Conservation (phyloP, 306 rosid species). For the Glycyrrhiza uralensis region DNA sequence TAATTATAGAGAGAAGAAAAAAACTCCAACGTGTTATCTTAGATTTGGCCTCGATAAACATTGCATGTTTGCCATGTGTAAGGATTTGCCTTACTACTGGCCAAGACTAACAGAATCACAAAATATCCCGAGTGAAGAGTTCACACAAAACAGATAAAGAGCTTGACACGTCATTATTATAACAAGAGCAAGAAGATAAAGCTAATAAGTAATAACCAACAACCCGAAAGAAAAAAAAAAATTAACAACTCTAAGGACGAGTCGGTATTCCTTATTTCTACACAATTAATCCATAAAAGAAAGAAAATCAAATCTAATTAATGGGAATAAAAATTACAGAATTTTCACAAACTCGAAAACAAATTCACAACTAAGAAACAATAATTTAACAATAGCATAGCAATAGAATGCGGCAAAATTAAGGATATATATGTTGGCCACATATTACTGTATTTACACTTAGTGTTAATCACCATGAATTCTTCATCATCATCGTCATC, state of each 20-base stretch:
- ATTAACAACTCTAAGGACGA: not conserved
- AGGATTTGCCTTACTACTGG: conserved; percentile 1
- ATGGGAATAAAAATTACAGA: conserved; percentile 26
- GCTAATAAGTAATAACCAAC: not conserved
- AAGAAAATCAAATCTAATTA: conserved; percentile 6
- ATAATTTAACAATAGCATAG: conserved; percentile 8
- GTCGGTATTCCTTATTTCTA: not conserved
- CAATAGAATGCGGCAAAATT: conserved; percentile 31
- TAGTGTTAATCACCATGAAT: not conserved
- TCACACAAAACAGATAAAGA: not conserved
- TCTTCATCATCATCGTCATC: not conserved
- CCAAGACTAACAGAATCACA: not conserved
- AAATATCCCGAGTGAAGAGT: not conserved
- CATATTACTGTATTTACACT: not conserved
- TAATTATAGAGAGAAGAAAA: too few species aligned
- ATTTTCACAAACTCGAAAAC: conserved; percentile 4
- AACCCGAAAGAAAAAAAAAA: not conserved
- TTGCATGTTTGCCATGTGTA: conserved; percentile 45
- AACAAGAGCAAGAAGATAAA: not conserved
- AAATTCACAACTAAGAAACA: conserved; percentile 23
- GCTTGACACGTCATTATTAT: not conserved
- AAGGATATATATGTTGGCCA: not conserved
- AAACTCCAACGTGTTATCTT: not conserved
- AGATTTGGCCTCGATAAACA: not conserved
- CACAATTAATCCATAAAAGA: conserved; percentile 8